A percentile compares a stretch with the other conserved stretches of the same genome.
These are phyloP conservation scores for Saccharomycopsis fodiens DNA, from an alignment of 805 yeast species.

Conservation along the genomic window DNA sequence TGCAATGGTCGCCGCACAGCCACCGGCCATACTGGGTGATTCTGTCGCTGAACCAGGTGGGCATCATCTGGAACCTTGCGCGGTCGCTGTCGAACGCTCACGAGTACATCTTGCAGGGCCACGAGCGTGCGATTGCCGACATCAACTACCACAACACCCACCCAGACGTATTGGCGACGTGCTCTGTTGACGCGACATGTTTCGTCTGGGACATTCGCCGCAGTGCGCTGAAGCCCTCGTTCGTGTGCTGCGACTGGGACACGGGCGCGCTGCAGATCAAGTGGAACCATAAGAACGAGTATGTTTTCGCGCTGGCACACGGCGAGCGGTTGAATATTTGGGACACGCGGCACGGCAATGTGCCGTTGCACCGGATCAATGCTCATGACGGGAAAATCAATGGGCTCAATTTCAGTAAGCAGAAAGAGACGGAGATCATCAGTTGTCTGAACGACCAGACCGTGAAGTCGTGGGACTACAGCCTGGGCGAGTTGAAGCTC, in stretches of 20 bases:
- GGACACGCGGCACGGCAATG: conserved; percentile 81
- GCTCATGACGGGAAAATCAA: conserved; percentile 87
- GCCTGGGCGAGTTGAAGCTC: neutral
- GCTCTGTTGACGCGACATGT: conserved; percentile 85
- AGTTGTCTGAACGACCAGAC: conserved; percentile 83
- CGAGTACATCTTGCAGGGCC: conserved; percentile 82
- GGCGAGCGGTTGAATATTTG: conserved; percentile 74
- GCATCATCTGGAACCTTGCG: conserved; percentile 86
- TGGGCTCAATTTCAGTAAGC: conserved; percentile 76
- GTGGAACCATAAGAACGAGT: conserved; percentile 75
- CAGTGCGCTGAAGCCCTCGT: conserved; percentile 58
- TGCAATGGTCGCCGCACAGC: conserved; percentile 94
- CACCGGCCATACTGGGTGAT: conserved; percentile 86
- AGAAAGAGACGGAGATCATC: conserved; percentile 51
- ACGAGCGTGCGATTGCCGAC: conserved; percentile 90
- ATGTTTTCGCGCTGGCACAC: conserved; percentile 80
- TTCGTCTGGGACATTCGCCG: conserved; percentile 87
- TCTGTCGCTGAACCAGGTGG: conserved; percentile 92
- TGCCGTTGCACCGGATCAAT: conserved; percentile 51
- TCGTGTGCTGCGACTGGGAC: conserved; percentile 86
- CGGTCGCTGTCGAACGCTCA: conserved; percentile 60
- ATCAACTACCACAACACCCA: conserved; percentile 84
- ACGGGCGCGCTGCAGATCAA: conserved; percentile 94
- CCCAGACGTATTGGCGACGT: conserved; percentile 85
- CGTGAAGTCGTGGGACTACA: conserved; percentile 74